A percentile compares a stretch with the other conserved stretches of the same genome.
These are phyloP conservation scores for Aspergillus conjunctus DNA, from an alignment of 495 filamentous ascomycete genomes.

Conservation along the genomic window DNA sequence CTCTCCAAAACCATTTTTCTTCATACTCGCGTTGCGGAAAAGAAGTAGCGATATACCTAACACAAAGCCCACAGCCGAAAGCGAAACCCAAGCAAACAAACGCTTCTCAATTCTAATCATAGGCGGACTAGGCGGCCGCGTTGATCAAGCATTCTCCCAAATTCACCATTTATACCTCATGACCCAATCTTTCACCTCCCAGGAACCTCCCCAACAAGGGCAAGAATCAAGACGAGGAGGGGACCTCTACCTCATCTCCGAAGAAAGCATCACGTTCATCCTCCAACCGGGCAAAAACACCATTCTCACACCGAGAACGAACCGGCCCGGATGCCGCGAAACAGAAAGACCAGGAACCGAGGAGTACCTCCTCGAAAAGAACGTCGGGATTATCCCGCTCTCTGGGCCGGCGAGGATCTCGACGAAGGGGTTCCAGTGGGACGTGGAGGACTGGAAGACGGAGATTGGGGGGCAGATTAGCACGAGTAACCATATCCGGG, in stretches of 20 bases:
- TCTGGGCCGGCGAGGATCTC: conserved; percentile 71
- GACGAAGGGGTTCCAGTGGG: conserved; percentile 84
- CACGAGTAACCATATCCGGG: conserved; percentile 85
- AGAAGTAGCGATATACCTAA: no score
- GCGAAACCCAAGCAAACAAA: background rate
- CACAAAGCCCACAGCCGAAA: background rate
- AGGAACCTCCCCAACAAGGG: conserved; percentile 7
- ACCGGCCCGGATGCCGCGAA: conserved; percentile 15
- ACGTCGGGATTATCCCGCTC: conserved; percentile 84
- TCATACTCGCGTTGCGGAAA: no score
- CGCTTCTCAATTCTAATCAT: conserved; percentile 59
- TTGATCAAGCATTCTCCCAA: conserved; percentile 88
- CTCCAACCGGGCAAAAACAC: conserved; percentile 66
- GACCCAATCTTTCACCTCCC: conserved; percentile 28
- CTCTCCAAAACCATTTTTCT: no score
- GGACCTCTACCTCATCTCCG: conserved; percentile 71
- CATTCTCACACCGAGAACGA: conserved; percentile 62
- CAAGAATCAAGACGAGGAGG: conserved; percentile 21
- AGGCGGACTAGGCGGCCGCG: conserved; percentile 84
- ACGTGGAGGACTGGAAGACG: conserved; percentile 78
- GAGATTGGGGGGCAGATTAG: conserved; percentile 82
- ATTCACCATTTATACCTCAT: conserved; percentile 72
- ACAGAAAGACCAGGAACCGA: conserved; percentile 11
- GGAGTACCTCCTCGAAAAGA: conserved; percentile 53
- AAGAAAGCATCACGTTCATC: conserved; percentile 78